phyloP scores from a whole-genome alignment of 441 rosid species.

The Corymbia calophylla region DNA sequence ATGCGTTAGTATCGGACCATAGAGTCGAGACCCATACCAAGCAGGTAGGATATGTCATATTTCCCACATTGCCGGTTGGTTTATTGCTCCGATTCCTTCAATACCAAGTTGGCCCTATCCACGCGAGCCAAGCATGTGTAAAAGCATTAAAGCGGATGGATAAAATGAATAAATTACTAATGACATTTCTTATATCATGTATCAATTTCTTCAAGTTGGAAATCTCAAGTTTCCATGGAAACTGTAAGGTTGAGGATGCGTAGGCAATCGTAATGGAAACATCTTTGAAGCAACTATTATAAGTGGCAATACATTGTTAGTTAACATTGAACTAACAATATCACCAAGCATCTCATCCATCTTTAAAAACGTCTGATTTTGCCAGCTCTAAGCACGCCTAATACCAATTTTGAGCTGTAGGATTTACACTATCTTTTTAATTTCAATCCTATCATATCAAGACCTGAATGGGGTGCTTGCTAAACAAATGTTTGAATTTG shows the following conservation, averaged over 20 bases:
- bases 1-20: neutral
- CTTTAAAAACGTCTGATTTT: neutral
- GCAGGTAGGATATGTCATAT: neutral
- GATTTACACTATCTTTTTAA: neutral
- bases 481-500: neutral
- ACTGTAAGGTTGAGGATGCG: neutral
- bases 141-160: neutral
- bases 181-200: neutral
- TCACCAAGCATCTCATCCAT: neutral
- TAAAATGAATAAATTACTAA: neutral
- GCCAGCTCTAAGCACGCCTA: neutral
- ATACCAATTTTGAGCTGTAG: neutral
- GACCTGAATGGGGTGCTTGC: neutral
- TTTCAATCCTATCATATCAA: neutral
- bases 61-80: neutral
- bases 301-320: neutral
- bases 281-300: neutral
- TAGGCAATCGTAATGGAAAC: neutral
- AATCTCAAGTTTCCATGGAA: neutral
- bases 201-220: neutral
- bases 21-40: neutral
- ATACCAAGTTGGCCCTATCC: neutral
- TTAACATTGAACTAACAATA: neutral
- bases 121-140: neutral
- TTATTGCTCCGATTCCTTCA: neutral